Evolutionary conservation across 306 rosid genomes (phyloP), one percentile per base, ranked within the genome.

Genomic region (Pterocarpus macrocarpus): DNA sequence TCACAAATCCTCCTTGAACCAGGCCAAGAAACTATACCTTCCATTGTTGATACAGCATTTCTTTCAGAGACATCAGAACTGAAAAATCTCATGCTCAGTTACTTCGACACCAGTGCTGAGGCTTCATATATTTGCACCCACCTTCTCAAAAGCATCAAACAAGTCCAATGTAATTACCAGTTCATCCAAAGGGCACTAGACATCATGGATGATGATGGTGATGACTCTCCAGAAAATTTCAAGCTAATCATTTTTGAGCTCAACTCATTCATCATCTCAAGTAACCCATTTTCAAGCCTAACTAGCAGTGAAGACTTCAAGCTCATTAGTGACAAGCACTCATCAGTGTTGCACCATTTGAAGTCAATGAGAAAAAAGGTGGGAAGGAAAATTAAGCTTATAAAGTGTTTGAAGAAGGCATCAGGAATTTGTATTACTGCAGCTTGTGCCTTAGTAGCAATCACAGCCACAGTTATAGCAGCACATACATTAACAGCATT

Each of bases 51-150:
- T 28, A 82, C 88, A 33, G n/a, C 83, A 64, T 56, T 55, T 49
- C 52, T 86, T 36, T 66, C 86, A 11, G 57, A 57, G 28, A 44
- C 9, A 55, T 50, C 61, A n/a, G 47, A 89, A 33, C 77, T 90
- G 11, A 90, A 86, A 74, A 52, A 35, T 57, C 85, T 88, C 1
- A 72, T 92, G 79, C 81, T 88, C 30, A 81, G 69, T 22, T 92
- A 80, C 89, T 90, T 90, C 59, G 86, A 87, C 32, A 82, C 84
- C 3, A 92, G 84, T 43, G 90, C 90, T 1, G 90, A 86, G 44
- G 90, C 91, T 71, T 88, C 97, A 28, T 71, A 72, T 11, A 64
- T 90, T 36, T 90, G 90, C 61, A 73, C 73, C 78, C 78, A 80
- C 34, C 89, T 92, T 72, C 90, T 92, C 64, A 79, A 66, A 75